A percentile compares a stretch with the other conserved stretches of the same genome.
phyloP scores from a whole-genome alignment of 2,329 filamentous ascomycete genomes.

The Botrytis hyacinthi region DNA sequence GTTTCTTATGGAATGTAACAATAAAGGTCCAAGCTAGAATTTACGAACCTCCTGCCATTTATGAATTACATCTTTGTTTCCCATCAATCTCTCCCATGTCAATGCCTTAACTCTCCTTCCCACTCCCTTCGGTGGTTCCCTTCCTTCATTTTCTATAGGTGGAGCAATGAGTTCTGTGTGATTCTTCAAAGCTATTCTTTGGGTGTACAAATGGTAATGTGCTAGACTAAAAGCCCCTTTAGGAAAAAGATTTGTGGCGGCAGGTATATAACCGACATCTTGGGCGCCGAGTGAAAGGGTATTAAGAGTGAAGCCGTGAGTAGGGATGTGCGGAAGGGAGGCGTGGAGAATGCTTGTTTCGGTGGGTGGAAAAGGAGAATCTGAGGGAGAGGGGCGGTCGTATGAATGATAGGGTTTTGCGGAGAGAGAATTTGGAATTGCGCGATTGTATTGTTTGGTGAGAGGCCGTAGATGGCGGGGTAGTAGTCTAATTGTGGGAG shows the following conservation, averaged over 20 bases:
- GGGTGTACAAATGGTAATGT: slow-evolving; percentile 69
- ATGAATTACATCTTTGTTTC: slow-evolving; percentile 68
- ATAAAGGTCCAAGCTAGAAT: neutral
- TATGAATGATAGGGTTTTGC: slow-evolving; percentile 62
- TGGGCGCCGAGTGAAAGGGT: slow-evolving; percentile 75
- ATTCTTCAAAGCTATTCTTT: slow-evolving; percentile 56
- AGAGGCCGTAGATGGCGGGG: slow-evolving; percentile 17
- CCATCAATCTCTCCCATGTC: slow-evolving; percentile 73
- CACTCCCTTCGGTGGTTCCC: slow-evolving; percentile 45
- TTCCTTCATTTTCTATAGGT: slow-evolving; percentile 40
- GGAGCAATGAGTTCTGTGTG: slow-evolving; percentile 36
- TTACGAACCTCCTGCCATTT: slow-evolving; percentile 79
- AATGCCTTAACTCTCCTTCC: slow-evolving; percentile 67
- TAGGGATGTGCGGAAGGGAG: slow-evolving; percentile 75
- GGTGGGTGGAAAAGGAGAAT: slow-evolving; percentile 60
- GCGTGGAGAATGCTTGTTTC: slow-evolving; percentile 78
- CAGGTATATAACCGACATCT: slow-evolving; percentile 82
- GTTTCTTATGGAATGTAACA: neutral
- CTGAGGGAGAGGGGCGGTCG: slow-evolving; percentile 61
- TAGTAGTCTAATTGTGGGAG: slow-evolving; percentile 2
- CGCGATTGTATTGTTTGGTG: neutral
- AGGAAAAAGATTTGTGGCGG: slow-evolving; percentile 79
- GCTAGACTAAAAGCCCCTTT: slow-evolving; percentile 80
- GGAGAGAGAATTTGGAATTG: neutral
- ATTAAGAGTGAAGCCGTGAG: slow-evolving; percentile 75